Conservation (phyloP, 176 grass and related monocot species). For the Hordeum vulgare region DNA sequence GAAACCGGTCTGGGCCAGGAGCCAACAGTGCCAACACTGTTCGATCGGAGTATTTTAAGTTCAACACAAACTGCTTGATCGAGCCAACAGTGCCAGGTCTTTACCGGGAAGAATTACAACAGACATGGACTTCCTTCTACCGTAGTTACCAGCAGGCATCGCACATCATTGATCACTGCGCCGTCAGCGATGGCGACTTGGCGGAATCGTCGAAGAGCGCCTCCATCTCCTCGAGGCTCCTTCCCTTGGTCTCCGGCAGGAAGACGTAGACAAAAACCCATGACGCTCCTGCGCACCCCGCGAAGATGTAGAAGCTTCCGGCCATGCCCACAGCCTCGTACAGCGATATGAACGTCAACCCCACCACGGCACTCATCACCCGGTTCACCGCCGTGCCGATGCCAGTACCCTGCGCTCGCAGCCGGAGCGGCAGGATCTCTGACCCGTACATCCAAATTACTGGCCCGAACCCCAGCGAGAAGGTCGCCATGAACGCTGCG, state of each 20-base stretch:
- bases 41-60: too few relatives aligned
- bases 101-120: too few relatives aligned
- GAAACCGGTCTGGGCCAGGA: too few relatives aligned
- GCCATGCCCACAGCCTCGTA: conserved; percentile 47
- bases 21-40: too few relatives aligned
- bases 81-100: too few relatives aligned
- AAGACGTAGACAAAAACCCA: conserved; percentile 50
- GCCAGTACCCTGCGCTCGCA: conserved; percentile 41
- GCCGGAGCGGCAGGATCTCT: conserved; percentile 52
- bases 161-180: neutral
- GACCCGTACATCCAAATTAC: conserved; percentile 53
- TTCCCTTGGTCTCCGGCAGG: conserved; percentile 67
- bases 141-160: neutral
- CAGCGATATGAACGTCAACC: conserved; percentile 54
- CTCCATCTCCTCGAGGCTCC: conserved; percentile 69
- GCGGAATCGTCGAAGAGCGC: conserved; percentile 36
- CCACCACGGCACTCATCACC: conserved; percentile 44
- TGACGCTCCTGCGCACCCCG: neutral
- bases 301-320: conserved; percentile 61
- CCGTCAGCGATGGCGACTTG: neutral
- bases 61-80: too few relatives aligned
- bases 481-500: conserved; percentile 33
- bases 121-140: neutral
- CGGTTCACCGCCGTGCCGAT: conserved; percentile 48
- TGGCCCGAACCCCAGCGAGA: conserved; percentile 58